Conservation (phyloP, 768 basidiomycete species). For the Lepiota brunneoincarnata region DNA sequence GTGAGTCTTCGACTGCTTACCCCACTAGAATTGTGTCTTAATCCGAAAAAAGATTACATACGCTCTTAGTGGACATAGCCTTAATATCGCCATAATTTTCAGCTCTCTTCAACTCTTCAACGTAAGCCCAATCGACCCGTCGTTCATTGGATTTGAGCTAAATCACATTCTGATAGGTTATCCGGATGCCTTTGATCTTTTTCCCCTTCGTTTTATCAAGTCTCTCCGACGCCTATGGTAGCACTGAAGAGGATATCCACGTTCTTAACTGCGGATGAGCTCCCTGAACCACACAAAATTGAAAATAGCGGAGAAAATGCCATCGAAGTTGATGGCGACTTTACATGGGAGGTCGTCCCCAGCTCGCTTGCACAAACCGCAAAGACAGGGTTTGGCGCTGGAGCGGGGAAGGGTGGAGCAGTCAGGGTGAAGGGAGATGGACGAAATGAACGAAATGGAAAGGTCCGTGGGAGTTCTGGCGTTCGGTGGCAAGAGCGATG, state of each 20-base stretch:
- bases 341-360: slow-evolving; percentile 46
- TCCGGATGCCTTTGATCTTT: slow-evolving; percentile 55
- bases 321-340: slow-evolving; percentile 47
- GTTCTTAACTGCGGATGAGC: slow-evolving; percentile 55
- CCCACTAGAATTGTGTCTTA: not conserved
- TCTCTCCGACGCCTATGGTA: slow-evolving; percentile 47
- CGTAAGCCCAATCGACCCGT: slow-evolving; percentile 24
- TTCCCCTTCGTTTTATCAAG: slow-evolving; percentile 52
- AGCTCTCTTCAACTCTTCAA: slow-evolving; percentile 59
- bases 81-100: slow-evolving; percentile 56
- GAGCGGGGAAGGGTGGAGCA: slow-evolving; percentile 12
- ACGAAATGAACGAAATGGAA: slow-evolving; percentile 19
- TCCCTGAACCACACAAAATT: slow-evolving; percentile 42
- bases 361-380: slow-evolving; percentile 18
- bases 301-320: slow-evolving; percentile 35
- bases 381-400: slow-evolving; percentile 11
- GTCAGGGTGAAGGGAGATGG: slow-evolving; percentile 13
- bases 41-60: slow-evolving; percentile 52
- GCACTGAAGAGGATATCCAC: slow-evolving; percentile 46
- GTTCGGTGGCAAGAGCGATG: slow-evolving; percentile 16
- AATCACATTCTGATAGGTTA: slow-evolving; percentile 35
- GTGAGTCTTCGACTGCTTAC: slow-evolving; percentile 28
- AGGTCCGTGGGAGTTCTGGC: slow-evolving; percentile 16
- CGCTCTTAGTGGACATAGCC: slow-evolving; percentile 49
- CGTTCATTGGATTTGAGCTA: not conserved